Conservation (phyloP, 257 asterid species). For the Solanum chilense region DNA sequence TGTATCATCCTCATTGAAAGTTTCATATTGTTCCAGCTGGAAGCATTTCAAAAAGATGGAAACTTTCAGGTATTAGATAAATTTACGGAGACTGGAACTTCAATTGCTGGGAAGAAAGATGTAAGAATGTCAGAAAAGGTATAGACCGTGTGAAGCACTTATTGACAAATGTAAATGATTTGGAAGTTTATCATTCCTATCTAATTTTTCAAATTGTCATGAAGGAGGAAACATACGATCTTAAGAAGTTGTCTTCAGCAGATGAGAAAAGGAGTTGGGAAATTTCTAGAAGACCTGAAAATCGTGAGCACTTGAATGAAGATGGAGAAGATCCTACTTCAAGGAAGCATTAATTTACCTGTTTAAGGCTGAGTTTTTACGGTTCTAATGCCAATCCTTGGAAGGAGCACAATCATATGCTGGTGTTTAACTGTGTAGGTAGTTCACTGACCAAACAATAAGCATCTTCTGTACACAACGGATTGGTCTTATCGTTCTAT, state of each 20-base stretch:
- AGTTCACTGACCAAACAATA: background rate
- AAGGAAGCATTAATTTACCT: constrained; percentile 10
- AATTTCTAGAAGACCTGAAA: constrained; percentile 9
- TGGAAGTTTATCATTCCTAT: background rate
- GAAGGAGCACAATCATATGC: background rate
- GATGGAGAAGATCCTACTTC: constrained; percentile 11
- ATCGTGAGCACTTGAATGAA: constrained; percentile 6
- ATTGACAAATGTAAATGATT: background rate
- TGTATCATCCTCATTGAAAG: constrained; percentile 2
- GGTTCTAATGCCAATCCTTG: background rate
- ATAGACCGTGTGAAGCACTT: constrained; percentile 3
- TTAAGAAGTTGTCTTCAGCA: constrained; percentile 22
- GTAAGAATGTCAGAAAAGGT: constrained; percentile 33
- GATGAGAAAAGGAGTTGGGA: constrained; percentile 13
- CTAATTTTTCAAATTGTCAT: constrained; percentile 8
- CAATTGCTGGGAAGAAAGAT: constrained; percentile 16
- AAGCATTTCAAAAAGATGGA: constrained; percentile 58
- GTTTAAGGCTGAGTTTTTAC: background rate
- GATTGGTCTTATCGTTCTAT: background rate
- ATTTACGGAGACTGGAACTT: constrained; percentile 20
- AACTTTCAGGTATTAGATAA: constrained; percentile 57
- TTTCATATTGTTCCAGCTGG: constrained; percentile 49
- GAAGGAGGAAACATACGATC: constrained; percentile 14
- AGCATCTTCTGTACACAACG: background rate
- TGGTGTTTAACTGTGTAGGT: background rate